Percentiles rank a stretch among this genome's conserved stretches.
These are phyloP conservation scores for Phytophthora pseudosyringae DNA, from an alignment of 352 stramenopile species.

Conservation along the genomic window DNA sequence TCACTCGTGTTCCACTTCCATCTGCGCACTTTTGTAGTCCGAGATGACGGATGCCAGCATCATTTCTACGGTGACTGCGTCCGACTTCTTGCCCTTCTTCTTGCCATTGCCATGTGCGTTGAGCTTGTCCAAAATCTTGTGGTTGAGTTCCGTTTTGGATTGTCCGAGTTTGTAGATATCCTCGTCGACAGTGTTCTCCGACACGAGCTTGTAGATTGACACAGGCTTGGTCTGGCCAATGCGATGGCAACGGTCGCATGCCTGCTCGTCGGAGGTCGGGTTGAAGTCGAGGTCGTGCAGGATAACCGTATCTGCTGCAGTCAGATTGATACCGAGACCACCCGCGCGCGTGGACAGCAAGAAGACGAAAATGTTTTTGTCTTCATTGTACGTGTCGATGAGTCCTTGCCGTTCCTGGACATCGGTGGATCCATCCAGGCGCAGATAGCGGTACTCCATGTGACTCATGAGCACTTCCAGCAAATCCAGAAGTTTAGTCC, in stretches of 20 bases:
- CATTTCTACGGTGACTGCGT: constrained; percentile 78
- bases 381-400: constrained; percentile 90
- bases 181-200: constrained; percentile 92
- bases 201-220: constrained; percentile 94
- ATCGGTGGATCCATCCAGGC: constrained; percentile 81
- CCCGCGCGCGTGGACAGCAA: constrained; percentile 97
- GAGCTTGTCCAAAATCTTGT: constrained; percentile 85
- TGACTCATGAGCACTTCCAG: constrained; percentile 87
- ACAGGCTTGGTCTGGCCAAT: constrained; percentile 92
- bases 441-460: constrained; percentile 79
- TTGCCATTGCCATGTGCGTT: constrained; percentile 59
- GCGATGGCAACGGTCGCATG: constrained; percentile 90
- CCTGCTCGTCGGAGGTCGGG: constrained; percentile 85
- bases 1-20: constrained; percentile 33
- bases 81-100: constrained; percentile 37
- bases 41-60: constrained; percentile 81
- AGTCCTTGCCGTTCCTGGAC: constrained; percentile 77
- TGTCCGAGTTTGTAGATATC: constrained; percentile 90
- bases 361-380: constrained; percentile 96
- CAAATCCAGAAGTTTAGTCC: constrained; percentile 96
- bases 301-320: constrained; percentile 91
- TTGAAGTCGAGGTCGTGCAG: constrained; percentile 91
- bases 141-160: constrained; percentile 88
- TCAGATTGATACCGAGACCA: constrained; percentile 98
- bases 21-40: constrained; percentile 65